These are phyloP conservation scores for Gentiana straminea DNA, from an alignment of 257 asterid genomes.

Conservation along the genomic window DNA sequence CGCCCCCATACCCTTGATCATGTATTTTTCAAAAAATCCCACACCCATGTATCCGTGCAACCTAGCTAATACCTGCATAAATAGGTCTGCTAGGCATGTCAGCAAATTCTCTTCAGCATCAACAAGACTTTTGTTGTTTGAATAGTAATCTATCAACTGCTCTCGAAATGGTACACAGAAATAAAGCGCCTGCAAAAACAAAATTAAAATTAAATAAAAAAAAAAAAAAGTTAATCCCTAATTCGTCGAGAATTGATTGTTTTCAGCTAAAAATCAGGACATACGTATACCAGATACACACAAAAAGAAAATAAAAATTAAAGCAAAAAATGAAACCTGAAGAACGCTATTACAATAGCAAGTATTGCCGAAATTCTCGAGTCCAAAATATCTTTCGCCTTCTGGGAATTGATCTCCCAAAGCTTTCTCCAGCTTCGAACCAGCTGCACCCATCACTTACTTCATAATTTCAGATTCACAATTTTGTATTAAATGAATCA, in stretches of 20 bases:
- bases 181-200: conserved; percentile 71
- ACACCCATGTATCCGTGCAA: too few relatives aligned
- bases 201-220: background rate
- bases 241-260: too few relatives aligned
- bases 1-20: too few relatives aligned
- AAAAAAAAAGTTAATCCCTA: background rate
- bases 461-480: conserved; percentile 10
- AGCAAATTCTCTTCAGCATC: conserved; percentile 86
- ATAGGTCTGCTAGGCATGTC: conserved; percentile 85
- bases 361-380: conserved; percentile 34
- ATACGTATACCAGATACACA: background rate
- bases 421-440: conserved; percentile 34
- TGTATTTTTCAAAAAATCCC: too few relatives aligned
- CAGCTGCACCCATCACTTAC: conserved; percentile 29
- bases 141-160: conserved; percentile 71
- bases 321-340: conserved; percentile 13
- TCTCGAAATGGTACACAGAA: conserved; percentile 92
- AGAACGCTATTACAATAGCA: conserved; percentile 35
- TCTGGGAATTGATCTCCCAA: conserved; percentile 34
- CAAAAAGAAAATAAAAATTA: background rate
- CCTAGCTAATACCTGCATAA: conserved; percentile 44
- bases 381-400: conserved; percentile 35
- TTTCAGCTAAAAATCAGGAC: background rate
- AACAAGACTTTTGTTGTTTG: conserved; percentile 54
- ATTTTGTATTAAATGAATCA: background rate